Evolutionary conservation across 1,139 yeast species (phyloP), one percentile per base, ranked within the genome.

Genomic region (Candida smagusa): DNA sequence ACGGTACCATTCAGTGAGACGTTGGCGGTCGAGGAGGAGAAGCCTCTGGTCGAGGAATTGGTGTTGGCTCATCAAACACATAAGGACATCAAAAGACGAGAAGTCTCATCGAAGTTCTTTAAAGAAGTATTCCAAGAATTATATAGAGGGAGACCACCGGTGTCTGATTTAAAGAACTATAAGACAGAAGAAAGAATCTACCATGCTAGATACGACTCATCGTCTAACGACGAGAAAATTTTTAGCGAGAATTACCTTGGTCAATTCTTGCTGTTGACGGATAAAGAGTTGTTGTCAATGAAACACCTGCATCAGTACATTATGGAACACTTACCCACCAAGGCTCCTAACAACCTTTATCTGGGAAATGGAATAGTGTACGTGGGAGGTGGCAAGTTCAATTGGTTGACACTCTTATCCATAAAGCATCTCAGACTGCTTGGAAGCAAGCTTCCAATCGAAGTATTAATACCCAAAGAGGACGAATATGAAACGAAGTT

Each of bases 361-460:
- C 53, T 62, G n/a, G 90, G 90, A 0, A 70, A 78, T 42, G 96
- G 96, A 22, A 79, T 86, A 29, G 95, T 86, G 2, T 82, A 79
- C 51, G 90, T 84, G 27, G 92, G 92, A 12, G 95, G 95, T 31
- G 92, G 90, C 2, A 74, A 73, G 47, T 84, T 81, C 63, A 82
- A 84, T 53, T 82, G 94, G 73, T 63, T 84, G 45, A 76, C 88
- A 11, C 62, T 84, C 34, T 62, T 84, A 22, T 79, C 92, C 1
- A 72, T 87, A 43, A 74, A 77, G 53, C 72, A 83, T 37, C 59
- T 87, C 35, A 65, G 95, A 45, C 72, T 79, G 12, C 59, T 75
- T 12, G 88, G 89, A 0, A 76, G 82, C 6, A 63, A 68, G 25
- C 59, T 84, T 30, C 96, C 96, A 0, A 79, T 86, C 12, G 96